Conservation (phyloP, 2,329 filamentous ascomycete species). For the Colletotrichum chrysophilum region DNA sequence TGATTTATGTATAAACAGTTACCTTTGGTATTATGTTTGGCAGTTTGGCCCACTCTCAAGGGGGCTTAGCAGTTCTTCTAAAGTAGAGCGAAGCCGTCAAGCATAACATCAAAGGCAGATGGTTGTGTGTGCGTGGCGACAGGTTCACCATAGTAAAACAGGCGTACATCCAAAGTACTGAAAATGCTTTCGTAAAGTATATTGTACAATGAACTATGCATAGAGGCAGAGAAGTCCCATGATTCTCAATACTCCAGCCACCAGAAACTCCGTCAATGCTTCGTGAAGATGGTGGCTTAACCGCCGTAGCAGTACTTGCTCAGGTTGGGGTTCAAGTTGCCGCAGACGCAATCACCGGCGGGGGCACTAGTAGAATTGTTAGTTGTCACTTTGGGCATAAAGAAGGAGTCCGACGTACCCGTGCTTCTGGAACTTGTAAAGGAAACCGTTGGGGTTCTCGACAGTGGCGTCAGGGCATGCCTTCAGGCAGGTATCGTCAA, state of each 20-base stretch:
- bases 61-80: fast-evolving
- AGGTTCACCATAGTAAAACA: too few species aligned
- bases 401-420: not conserved
- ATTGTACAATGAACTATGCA: not conserved
- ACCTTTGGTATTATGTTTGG: not conserved
- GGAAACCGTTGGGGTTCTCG: not conserved
- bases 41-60: not conserved
- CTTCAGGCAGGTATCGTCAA: not conserved
- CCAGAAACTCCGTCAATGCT: not conserved
- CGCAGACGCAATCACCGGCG: not conserved
- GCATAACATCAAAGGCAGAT: not conserved
- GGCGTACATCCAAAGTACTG: too few species aligned
- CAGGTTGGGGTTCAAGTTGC: not conserved
- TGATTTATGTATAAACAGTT: fast-evolving
- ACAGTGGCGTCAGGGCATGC: not conserved
- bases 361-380: not conserved
- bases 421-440: not conserved
- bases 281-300: not conserved
- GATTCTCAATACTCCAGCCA: not conserved
- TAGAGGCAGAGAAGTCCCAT: fast-evolving
- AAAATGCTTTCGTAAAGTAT: not conserved
- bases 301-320: not conserved
- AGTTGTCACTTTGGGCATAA: not conserved
- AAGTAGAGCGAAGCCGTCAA: not conserved
- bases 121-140: too few species aligned